Evolutionary conservation across 495 filamentous ascomycete species (phyloP).

Genomic region (Neurospora sp.): DNA sequence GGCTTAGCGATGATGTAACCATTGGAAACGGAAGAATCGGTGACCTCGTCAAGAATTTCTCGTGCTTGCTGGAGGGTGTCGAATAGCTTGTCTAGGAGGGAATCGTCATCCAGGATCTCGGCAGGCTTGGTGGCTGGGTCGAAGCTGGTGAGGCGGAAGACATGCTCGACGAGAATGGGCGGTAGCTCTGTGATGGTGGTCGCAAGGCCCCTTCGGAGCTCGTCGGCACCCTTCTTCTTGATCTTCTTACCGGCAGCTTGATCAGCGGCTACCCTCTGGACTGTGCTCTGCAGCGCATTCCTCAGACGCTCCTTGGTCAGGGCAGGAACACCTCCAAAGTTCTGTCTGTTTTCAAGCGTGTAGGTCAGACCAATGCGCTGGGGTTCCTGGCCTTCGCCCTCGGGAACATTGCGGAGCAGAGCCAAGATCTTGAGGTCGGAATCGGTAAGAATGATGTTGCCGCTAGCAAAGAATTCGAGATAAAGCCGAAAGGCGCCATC

Average conservation of each 20-base stretch:
- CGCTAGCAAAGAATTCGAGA: slow-evolving; percentile 87
- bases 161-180: slow-evolving; percentile 78
- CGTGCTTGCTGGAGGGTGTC: slow-evolving; percentile 57
- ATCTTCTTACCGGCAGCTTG: slow-evolving; percentile 49
- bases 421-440: slow-evolving; percentile 66
- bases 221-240: slow-evolving; percentile 68
- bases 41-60: slow-evolving; percentile 50
- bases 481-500: slow-evolving; percentile 82
- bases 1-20: slow-evolving; percentile 86
- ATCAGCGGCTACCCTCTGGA: slow-evolving; percentile 39
- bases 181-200: slow-evolving; percentile 78
- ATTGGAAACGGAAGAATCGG: slow-evolving; percentile 44
- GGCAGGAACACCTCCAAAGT: slow-evolving; percentile 60
- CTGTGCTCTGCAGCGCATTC: slow-evolving; percentile 56
- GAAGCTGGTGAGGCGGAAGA: slow-evolving; percentile 56
- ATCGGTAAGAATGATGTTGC: slow-evolving; percentile 89
- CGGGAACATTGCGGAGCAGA: slow-evolving; percentile 67
- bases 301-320: slow-evolving; percentile 63
- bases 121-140: slow-evolving; percentile 54
- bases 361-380: slow-evolving; percentile 71
- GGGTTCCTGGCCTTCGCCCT: slow-evolving; percentile 61
- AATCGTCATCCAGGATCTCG: slow-evolving; percentile 56
- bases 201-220: slow-evolving; percentile 66
- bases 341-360: slow-evolving; percentile 71
- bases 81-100: slow-evolving; percentile 53